Conservation (phyloP, 257 asterid genomes). For the Lycium barbarum region DNA sequence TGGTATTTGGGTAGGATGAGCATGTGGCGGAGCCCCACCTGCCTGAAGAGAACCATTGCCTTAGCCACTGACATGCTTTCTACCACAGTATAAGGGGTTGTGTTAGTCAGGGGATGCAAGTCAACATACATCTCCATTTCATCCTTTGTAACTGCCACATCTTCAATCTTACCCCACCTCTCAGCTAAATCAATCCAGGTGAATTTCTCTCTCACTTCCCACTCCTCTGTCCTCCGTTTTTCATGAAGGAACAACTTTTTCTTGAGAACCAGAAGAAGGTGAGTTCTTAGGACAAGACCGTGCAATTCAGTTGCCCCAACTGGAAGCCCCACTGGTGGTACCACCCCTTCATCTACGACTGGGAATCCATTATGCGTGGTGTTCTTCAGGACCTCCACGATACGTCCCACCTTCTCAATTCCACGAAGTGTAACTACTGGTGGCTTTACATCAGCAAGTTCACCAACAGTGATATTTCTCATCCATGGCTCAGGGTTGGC, state of each 20-base stretch:
- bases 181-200: constrained; percentile 74
- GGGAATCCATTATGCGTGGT: constrained; percentile 93
- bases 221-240: constrained; percentile 68
- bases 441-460: constrained; percentile 79
- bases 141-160: constrained; percentile 59
- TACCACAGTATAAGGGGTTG: constrained; percentile 75
- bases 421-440: constrained; percentile 68
- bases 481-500: constrained; percentile 95
- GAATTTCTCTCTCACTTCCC: constrained; percentile 84
- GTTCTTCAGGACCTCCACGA: constrained; percentile 74
- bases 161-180: constrained; percentile 74
- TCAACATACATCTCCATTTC: constrained; percentile 92
- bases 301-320: constrained; percentile 64
- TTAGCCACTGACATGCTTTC: constrained; percentile 90
- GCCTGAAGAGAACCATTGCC: constrained; percentile 89
- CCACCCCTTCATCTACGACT: constrained; percentile 71
- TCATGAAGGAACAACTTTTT: constrained; percentile 86
- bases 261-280: constrained; percentile 69
- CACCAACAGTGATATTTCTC: constrained; percentile 88
- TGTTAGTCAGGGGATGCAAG: constrained; percentile 81
- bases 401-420: constrained; percentile 78
- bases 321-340: constrained; percentile 72
- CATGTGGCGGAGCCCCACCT: constrained; percentile 91
- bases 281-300: constrained; percentile 81
- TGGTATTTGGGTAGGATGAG: constrained; percentile 82